Base-by-base conservation (phyloP, 352 stramenopile species). In the Phytopythium kandeliae region DNA sequence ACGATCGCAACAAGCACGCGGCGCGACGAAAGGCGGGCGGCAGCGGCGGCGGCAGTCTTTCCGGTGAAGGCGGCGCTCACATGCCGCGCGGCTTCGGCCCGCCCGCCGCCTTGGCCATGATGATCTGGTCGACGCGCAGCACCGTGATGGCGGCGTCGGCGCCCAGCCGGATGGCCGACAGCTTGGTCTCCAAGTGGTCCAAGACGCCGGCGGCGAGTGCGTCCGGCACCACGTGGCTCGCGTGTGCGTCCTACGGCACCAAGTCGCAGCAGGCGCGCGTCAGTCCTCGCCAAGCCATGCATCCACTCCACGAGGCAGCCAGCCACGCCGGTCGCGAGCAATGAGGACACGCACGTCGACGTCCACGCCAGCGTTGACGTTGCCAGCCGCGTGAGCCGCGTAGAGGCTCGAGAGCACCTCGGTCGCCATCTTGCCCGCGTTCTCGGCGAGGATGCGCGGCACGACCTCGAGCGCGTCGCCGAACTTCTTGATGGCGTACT, bases 401-500 rank as follows among this genome's bases (percentile, higher is more conserved):
- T 96, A 90, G 52, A 99, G 77, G 37, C 85, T 91, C 36, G 96
- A 97, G 53, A 99, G 75, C 38, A 98, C 84, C 58, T 92, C 78
- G 2, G 81, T 95, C 24, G 91, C 90, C 84, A 98, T 95, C 70
- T 97, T 88, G 26, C 97, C 97, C 2, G 95, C 86, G 80, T 99
- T 99, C 70, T 99, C 97, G 2, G 97, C 96, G 48, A 99, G 77
- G 54, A 97, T 99, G 28, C 96, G 84, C 11, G 96, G 96, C 34
- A 99, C 89, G 36, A 99, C 89, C 70, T 99, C 96, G 28, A 99
- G 81, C 22, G 96, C 95, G 49, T 99, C 96, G 47, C 91, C 96
- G 74, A 99, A 99, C 68, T 98, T 98, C 57, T 97, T 95, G 70
- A 99, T 98, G 52, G 96, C 96, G 74, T 99, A 99, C 77, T 99